phyloP scores from a whole-genome alignment of 345 rosid genomes.

The Citrus cavaleriei region DNA sequence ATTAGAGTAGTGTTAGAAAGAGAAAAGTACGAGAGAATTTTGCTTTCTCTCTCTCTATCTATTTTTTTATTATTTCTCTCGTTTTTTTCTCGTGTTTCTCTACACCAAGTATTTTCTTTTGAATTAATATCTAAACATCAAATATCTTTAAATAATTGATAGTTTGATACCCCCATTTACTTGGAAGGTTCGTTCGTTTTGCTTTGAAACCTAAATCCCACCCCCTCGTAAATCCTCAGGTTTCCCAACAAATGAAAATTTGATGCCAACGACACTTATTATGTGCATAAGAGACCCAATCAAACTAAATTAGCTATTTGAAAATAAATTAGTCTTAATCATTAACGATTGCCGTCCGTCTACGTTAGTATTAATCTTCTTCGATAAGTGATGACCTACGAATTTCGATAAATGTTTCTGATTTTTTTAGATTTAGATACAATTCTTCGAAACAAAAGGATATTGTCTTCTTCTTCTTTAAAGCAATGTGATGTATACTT shows the following conservation, averaged over 20 bases:
- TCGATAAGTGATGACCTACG: not conserved
- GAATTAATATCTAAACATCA: not conserved
- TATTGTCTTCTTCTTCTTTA: no score
- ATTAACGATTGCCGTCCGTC: not conserved
- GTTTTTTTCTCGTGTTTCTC: no score
- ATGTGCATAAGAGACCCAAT: not conserved
- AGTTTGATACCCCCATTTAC: not conserved
- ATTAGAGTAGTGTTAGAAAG: no score
- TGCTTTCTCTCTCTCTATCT: no score
- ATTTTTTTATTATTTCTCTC: no score
- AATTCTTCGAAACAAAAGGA: no score
- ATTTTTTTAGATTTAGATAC: no score
- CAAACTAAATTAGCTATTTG: not conserved
- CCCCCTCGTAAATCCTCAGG: not conserved
- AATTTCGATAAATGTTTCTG: no score
- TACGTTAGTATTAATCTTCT: not conserved
- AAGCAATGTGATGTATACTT: no score
- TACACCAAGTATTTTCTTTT: no score
- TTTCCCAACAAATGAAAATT: not conserved
- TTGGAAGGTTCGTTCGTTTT: not conserved
- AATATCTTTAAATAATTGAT: not conserved
- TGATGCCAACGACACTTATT: not conserved
- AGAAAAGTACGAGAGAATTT: no score
- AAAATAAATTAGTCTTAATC: not conserved
- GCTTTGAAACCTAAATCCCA: no score